Conservation (phyloP, 352 stramenopile species). For the Saprolegnia diclina region DNA sequence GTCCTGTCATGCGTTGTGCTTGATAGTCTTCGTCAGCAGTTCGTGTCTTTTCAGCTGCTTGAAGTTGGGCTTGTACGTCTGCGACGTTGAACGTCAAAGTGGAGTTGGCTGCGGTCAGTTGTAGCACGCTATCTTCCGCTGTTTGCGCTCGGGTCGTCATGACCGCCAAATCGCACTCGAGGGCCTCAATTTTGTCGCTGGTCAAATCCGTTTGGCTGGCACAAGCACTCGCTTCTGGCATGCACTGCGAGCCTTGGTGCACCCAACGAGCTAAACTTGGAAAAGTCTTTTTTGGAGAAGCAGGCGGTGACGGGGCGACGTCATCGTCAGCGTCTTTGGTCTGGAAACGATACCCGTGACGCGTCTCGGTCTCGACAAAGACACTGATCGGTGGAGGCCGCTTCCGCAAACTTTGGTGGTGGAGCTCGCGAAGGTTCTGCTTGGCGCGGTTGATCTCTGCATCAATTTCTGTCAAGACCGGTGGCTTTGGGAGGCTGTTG, state of each 20-base stretch:
- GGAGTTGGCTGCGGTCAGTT: not conserved
- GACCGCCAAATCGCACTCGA: not conserved
- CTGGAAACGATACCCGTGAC: slow-evolving; percentile 23
- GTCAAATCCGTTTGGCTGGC: not conserved
- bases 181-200: not conserved
- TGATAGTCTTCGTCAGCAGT: too few species aligned
- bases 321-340: not conserved
- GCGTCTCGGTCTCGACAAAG: slow-evolving; percentile 29
- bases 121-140: not conserved
- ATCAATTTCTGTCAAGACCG: not conserved
- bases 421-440: slow-evolving; percentile 14
- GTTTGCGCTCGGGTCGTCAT: not conserved
- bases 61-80: not conserved
- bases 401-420: not conserved
- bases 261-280: too few species aligned
- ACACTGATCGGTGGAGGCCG: slow-evolving; percentile 12
- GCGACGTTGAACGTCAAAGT: not conserved
- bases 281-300: not conserved
- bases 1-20: too few species aligned
- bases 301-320: not conserved
- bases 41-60: too few species aligned
- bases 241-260: not conserved
- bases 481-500: slow-evolving; percentile 24
- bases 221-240: not conserved
- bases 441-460: slow-evolving; percentile 10